Conservation (phyloP, 441 rosid genomes). For the Pelargonium fulgidum region DNA sequence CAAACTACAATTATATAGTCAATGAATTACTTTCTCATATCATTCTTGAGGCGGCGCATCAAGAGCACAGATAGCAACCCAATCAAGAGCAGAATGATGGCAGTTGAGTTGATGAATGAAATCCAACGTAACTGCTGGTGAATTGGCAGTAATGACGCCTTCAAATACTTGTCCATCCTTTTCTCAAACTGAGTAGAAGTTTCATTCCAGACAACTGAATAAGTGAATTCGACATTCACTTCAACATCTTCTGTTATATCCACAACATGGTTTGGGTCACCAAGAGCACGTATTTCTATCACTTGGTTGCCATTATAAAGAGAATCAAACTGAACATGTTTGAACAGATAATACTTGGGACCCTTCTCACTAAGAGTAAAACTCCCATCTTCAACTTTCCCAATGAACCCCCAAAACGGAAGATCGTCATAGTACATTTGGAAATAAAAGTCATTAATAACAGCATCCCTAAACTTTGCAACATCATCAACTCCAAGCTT, state of each 20-base stretch:
- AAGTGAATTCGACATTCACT: conserved; percentile 56
- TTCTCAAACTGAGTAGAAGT: conserved; percentile 38
- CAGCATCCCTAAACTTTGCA: conserved; percentile 45
- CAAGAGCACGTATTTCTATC: conserved; percentile 46
- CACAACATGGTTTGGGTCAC: conserved; percentile 54
- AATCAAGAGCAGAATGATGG: conserved; percentile 43
- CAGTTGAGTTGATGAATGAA: conserved; percentile 54
- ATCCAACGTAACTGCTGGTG: conserved; percentile 58
- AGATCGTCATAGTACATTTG: conserved; percentile 84
- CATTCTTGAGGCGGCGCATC: conserved; percentile 61
- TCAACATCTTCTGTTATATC: conserved; percentile 59
- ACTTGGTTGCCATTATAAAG: conserved; percentile 50
- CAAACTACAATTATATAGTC: conserved; percentile 6
- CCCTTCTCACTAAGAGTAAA: conserved; percentile 25
- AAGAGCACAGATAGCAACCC: conserved; percentile 51
- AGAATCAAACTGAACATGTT: conserved; percentile 55
- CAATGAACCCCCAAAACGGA: conserved; percentile 86
- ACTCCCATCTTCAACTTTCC: conserved; percentile 54
- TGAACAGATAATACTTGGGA: conserved; percentile 55
- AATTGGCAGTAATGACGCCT: conserved; percentile 43
- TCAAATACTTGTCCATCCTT: conserved; percentile 57
- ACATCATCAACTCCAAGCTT: conserved; percentile 44
- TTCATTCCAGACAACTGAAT: conserved; percentile 64
- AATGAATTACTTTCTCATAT: conserved; percentile 45
- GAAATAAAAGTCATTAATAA: conserved; percentile 64